Percentiles rank a stretch among this genome's conserved stretches.
phyloP scores from a whole-genome alignment of 129 eudicot genomes.

The Oenanthe sinensis region DNA sequence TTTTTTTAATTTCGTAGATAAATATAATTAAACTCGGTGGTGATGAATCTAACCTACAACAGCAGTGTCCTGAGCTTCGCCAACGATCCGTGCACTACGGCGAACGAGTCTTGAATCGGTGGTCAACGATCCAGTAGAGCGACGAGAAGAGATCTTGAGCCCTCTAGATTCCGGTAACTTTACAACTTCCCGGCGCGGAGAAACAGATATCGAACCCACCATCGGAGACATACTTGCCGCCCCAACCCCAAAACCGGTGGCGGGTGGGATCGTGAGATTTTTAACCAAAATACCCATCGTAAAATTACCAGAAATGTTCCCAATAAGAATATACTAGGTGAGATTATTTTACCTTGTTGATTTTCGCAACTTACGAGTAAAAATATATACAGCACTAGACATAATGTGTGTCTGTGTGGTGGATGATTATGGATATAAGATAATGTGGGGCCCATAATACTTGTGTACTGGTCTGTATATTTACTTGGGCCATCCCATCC shows the following conservation, averaged over 20 bases:
- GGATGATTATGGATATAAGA: not conserved
- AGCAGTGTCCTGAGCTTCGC: constrained; percentile 67
- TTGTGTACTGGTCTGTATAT: no score
- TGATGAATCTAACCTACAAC: constrained; percentile 38
- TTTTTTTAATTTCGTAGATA: no score
- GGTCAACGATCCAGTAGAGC: constrained; percentile 29
- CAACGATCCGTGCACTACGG: constrained; percentile 36
- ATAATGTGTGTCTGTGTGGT: not conserved
- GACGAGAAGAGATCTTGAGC: constrained; percentile 37
- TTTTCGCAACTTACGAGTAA: not conserved
- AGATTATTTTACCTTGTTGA: not conserved
- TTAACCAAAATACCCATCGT: not conserved
- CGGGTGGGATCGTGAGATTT: not conserved
- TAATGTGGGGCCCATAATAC: not conserved
- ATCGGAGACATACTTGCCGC: constrained; percentile 5
- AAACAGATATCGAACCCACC: constrained; percentile 21
- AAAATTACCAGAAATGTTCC: not conserved
- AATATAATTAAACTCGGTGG: not conserved
- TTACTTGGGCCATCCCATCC: no score
- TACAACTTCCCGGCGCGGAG: constrained; percentile 22
- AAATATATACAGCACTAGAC: not conserved
- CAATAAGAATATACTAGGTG: no score
- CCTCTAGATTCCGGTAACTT: constrained; percentile 44
- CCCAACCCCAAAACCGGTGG: not conserved
- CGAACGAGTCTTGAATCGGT: constrained; percentile 25